Evolutionary conservation across 768 basidiomycete genomes (phyloP), one percentile per base, ranked within the genome.

Genomic region (Amyloporia xantha): DNA sequence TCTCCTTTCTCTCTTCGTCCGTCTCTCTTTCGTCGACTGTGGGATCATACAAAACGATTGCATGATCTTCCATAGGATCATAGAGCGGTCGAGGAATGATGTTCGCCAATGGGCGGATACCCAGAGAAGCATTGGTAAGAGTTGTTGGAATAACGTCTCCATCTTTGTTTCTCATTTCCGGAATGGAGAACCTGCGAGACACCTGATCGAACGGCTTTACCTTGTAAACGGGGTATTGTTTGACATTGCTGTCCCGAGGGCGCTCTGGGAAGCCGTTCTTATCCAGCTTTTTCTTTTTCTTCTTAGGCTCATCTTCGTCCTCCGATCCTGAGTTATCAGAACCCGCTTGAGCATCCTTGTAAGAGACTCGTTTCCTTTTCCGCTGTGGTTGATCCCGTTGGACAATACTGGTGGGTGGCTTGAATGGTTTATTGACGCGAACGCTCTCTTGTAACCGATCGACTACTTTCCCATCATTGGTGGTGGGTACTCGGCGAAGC

Each of bases 31-130:
- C 86, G 61, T 99, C 93, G 41, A 95, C 82, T 0, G 96, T 98
- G 1, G 96, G 96, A 59, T 98, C 96, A 62, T 91, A 99, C 12
- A 97, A 69, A 2, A 99, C 95, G 52, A 99, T 96, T 1, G 95
- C 93, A 66, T 97, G 94, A 58, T 98, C 93, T 43, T 88, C 82
- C 89, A 99, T 94, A 1, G 94, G 96, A 63, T 99, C 92, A 59
- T 94, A 86, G n/a, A 97, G 71, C 4, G 96, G 96, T 19, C 94
- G 77, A 15, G 96, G 96, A 42, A 87, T 77, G 50, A 96, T 68
- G 56, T 79, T 86, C 0, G 84, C 75, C 49, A 80, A 83, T 0
- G 90, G 86, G 11, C 93, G 81, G 47, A 89, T 83, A 23, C 96
- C 96, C 4, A 99, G 80, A 10, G 92, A 82, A 2, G 76, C 73